Percentiles rank a stretch among this genome's conserved stretches.
phyloP scores from a whole-genome alignment of 1,284 basidiomycete species.

The Blastosporella zonata region DNA sequence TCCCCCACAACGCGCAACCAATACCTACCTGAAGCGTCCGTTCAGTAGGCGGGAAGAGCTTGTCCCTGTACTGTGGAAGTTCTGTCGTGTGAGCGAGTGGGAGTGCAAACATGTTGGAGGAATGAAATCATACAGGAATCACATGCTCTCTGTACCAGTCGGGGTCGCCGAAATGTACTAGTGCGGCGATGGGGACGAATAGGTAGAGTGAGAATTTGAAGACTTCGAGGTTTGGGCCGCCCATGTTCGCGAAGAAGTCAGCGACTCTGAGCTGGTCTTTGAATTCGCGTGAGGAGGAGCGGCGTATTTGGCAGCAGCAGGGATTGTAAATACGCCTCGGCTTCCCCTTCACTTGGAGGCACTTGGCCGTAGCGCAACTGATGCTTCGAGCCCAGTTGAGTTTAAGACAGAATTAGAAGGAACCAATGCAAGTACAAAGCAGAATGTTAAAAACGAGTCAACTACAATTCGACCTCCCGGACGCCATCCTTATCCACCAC shows the following conservation, averaged over 20 bases:
- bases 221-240: slow-evolving; percentile 80
- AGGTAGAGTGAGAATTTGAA: slow-evolving; percentile 90
- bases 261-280: too few relatives aligned
- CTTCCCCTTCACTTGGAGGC: background rate
- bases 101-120: background rate
- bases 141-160: slow-evolving; percentile 84
- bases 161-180: slow-evolving; percentile 88
- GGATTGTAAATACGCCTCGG: slow-evolving; percentile 8
- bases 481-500: slow-evolving; percentile 90
- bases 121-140: slow-evolving; percentile 65
- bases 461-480: slow-evolving; percentile 69
- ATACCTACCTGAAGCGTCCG: slow-evolving; percentile 49
- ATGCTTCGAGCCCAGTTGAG: background rate
- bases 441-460: background rate
- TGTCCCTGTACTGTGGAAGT: slow-evolving; percentile 64
- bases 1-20: background rate
- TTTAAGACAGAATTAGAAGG: slow-evolving; percentile 11
- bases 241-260: slow-evolving; percentile 50
- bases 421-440: slow-evolving; percentile 12
- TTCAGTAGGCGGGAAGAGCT: slow-evolving; percentile 63
- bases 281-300: background rate
- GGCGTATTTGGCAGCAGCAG: background rate
- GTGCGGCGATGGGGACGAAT: slow-evolving; percentile 81
- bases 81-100: background rate
- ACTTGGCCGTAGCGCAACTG: too few relatives aligned